Evolutionary conservation across 345 rosid species (phyloP).

Genomic region (Gossypium herbaceum): DNA sequence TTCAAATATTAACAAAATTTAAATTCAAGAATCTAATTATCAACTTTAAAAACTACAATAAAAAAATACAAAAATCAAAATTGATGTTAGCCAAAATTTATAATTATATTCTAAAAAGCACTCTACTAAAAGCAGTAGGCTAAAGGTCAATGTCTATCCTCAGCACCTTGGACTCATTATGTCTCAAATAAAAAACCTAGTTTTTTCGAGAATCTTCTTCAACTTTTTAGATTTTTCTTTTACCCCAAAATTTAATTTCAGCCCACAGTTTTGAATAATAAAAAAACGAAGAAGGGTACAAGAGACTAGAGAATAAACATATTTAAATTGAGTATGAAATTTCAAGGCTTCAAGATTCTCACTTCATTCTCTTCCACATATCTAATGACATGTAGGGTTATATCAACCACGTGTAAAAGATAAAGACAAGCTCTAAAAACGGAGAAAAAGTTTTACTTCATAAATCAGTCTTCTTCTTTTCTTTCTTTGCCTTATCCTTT

Average conservation of each 20-base stretch:
- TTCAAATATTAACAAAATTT: no score
- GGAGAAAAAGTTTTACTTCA: not conserved
- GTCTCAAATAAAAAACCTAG: not conserved
- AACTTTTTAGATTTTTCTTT: not conserved
- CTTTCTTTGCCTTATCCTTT: not conserved
- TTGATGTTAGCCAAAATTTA: no score
- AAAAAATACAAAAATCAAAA: no score
- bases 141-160: not conserved
- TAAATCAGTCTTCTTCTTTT: not conserved
- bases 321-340: not conserved
- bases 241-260: not conserved
- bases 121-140: not conserved
- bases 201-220: conserved; percentile 5
- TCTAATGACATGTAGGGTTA: not conserved
- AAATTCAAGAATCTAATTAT: no score
- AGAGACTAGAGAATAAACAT: no score
- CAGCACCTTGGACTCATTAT: not conserved
- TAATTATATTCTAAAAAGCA: no score
- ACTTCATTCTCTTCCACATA: not conserved
- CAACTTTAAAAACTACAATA: no score
- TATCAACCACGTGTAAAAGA: not conserved
- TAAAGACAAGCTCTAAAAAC: not conserved
- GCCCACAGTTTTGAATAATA: not conserved
- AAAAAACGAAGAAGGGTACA: not conserved
- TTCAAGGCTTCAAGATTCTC: not conserved